Evolutionary conservation across 345 rosid genomes (phyloP), one percentile per base, ranked within the genome.

Genomic region (Aurinia saxatilis): DNA sequence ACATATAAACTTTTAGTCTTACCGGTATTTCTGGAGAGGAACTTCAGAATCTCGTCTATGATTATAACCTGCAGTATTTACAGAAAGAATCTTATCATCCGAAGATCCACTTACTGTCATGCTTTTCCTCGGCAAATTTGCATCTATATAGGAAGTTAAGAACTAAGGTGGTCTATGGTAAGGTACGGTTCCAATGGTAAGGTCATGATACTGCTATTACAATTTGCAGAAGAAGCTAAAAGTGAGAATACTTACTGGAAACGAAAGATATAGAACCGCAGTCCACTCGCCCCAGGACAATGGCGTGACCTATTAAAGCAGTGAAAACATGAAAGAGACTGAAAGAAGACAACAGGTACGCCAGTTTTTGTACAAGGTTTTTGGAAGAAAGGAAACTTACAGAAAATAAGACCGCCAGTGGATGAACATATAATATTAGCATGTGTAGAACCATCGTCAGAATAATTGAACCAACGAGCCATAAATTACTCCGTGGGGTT

Each of bases 401-500:
- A 13, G 99, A 93, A 86, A 93, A 93, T 60, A 93, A 92, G 77
- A 84, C 48, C 27, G 99, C 86, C 27, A 93, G 80, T 5, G 97
- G 97, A 60, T 60, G 89, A 65, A 90, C 85, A 55, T 87, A 87
- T 57, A 93, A 80, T 64, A 90, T 84, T 58, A 90, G 79, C 14
- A 86, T 42, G 82, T 90, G 99, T 69, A 93, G 87, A 55, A 90
- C 63, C 96, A 93, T 90, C 37, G 97, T 93, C 75, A 93, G 76
- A 67, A 87, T 64, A 58, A 93, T 90, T 61, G 99, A 93, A 42
- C 73, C 92, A 31, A 90, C 97, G 23, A 93, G 96, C 99, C 99
- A 93, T 72, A 89, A 60, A 77, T 93, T 93, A 83, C 97, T 93
- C 96, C 99, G 84, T 41, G 99, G 99, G 68, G 92, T 90, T 72